These are phyloP conservation scores for Rhizophora apiculata DNA, from an alignment of 345 rosid genomes.

Conservation along the genomic window DNA sequence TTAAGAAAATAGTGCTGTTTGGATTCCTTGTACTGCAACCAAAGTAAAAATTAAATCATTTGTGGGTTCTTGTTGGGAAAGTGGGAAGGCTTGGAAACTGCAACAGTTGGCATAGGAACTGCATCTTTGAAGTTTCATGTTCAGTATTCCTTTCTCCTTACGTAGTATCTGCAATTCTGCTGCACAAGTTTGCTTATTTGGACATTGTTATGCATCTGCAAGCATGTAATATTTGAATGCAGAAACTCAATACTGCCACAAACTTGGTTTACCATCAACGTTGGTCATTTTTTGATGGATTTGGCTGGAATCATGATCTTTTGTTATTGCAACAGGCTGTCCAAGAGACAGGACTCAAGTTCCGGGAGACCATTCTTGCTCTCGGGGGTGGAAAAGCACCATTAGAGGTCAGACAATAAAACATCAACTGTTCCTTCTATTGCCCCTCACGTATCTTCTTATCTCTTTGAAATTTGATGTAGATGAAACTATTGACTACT, in stretches of 20 bases:
- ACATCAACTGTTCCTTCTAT: background rate
- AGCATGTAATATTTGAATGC: too few relatives aligned
- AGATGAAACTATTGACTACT: background rate
- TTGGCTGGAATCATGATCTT: background rate
- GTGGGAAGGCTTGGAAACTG: background rate
- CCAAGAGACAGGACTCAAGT: constrained; percentile 64
- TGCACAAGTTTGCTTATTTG: too few relatives aligned
- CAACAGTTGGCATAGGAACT: background rate
- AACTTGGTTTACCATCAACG: too few relatives aligned
- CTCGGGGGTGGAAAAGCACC: constrained; percentile 95
- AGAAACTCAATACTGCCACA: too few relatives aligned
- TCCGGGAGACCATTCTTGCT: constrained; percentile 82
- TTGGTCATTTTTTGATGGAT: background rate
- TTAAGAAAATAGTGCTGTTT: too few relatives aligned
- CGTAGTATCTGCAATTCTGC: background rate
- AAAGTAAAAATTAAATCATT: background rate
- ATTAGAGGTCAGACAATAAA: constrained; percentile 45
- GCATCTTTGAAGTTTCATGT: background rate
- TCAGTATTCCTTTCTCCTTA: background rate
- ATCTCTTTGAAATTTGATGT: background rate
- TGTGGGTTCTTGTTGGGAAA: background rate
- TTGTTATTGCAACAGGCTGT: constrained; percentile 58
- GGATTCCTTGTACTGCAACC: too few relatives aligned
- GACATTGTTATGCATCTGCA: too few relatives aligned
- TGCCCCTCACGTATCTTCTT: background rate